These are phyloP conservation scores for Aquanectria penicillioides DNA, from an alignment of 2,329 filamentous ascomycete genomes.

Conservation along the genomic window DNA sequence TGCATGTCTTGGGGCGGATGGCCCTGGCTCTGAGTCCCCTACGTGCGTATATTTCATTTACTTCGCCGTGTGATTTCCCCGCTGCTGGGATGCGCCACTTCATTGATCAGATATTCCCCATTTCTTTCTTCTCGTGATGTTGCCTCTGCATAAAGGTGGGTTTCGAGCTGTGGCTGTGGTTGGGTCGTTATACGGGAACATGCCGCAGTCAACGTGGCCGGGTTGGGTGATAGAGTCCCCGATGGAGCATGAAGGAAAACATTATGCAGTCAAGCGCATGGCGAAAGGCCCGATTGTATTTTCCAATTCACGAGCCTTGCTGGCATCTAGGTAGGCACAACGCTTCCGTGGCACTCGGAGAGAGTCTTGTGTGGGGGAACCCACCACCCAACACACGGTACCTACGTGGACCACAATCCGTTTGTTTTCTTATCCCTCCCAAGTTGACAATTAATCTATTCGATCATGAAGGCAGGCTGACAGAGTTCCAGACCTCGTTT, in stretches of 20 bases:
- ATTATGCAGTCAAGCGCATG: no score
- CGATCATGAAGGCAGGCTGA: not conserved
- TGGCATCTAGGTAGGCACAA: no score
- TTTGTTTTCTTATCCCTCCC: no score
- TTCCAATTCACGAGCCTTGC: no score
- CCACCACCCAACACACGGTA: no score
- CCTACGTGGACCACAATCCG: no score
- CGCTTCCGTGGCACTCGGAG: constrained; percentile 3
- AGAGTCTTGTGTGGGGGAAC: no score
- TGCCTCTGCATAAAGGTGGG: not conserved
- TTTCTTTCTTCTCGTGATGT: no score
- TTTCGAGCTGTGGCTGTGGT: not conserved
- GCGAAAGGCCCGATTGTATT: no score
- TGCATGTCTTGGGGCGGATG: constrained; percentile 14
- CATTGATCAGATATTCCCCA: not conserved
- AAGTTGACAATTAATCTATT: not conserved
- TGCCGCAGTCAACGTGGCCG: constrained; percentile 4
- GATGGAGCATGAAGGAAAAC: not conserved
- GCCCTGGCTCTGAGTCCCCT: no score
- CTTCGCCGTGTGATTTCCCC: not conserved
- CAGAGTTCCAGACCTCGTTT: not conserved
- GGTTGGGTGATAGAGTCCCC: constrained; percentile 2
- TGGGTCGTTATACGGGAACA: not conserved
- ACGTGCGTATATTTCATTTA: no score
- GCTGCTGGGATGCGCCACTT: not conserved